These are phyloP conservation scores for cucumber (Cucumis sativus) DNA, from an alignment of 306 rosid species.

Conservation along the genomic window DNA sequence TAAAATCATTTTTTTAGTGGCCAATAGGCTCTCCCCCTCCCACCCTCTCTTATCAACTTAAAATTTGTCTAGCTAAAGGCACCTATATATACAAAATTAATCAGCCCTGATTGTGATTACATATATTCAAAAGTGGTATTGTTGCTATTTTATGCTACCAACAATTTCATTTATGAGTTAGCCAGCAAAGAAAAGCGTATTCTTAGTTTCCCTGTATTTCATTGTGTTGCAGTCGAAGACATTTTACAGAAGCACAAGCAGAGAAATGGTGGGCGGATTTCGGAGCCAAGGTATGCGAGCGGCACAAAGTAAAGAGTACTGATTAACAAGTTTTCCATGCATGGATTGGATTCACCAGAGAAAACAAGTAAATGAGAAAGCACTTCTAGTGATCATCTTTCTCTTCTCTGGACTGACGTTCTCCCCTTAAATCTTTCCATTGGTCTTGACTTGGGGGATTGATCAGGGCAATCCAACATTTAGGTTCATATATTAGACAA, in stretches of 20 bases:
- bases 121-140: background rate
- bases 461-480: background rate
- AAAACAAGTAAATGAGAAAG: background rate
- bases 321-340: conserved; percentile 26
- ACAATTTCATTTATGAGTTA: background rate
- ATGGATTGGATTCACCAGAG: conserved; percentile 3
- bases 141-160: background rate
- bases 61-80: background rate
- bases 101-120: background rate
- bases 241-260: conserved; percentile 71
- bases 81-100: background rate
- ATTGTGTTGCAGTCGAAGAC: conserved; percentile 58
- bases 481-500: background rate
- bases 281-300: conserved; percentile 52
- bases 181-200: background rate
- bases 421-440: background rate
- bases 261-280: conserved; percentile 91
- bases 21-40: too few species aligned
- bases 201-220: background rate
- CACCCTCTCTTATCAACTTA: background rate
- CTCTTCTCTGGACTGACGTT: background rate
- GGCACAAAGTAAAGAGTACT: conserved; percentile 34
- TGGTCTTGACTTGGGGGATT: background rate
- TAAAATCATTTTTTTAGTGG: background rate
- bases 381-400: background rate